Conservation (phyloP, 495 filamentous ascomycete species). For the Aspergillus cavernicola region DNA sequence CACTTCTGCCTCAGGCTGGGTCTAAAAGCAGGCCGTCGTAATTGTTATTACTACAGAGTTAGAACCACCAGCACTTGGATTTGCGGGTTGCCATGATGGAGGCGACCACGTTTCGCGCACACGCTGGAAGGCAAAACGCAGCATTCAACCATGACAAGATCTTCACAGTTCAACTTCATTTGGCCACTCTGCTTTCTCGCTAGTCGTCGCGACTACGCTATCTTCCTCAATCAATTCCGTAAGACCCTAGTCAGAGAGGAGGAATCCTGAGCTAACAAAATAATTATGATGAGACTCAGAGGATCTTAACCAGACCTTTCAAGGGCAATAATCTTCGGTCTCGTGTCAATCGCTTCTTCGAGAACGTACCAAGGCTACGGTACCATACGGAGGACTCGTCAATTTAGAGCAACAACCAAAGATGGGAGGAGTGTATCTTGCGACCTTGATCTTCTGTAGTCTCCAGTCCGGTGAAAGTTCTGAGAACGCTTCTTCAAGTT, state of each 20-base stretch:
- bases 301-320: no score
- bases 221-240: neutral
- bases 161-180: neutral
- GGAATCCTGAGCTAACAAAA: neutral
- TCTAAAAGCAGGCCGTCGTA: neutral
- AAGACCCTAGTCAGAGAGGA: neutral
- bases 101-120: neutral
- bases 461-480: slow-evolving; percentile 5
- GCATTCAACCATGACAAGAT: no score
- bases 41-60: neutral
- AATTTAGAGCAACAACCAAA: no score
- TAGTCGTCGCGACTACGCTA: neutral
- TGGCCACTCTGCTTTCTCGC: neutral
- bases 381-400: no score
- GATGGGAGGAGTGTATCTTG: no score
- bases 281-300: no score
- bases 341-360: slow-evolving; percentile 5
- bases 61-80: neutral
- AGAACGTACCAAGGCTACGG: neutral
- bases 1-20: neutral
- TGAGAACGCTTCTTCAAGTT: slow-evolving; percentile 3
- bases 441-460: neutral
- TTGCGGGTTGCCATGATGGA: neutral
- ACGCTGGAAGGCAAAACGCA: no score
- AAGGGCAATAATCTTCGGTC: slow-evolving; percentile 1